Base-by-base conservation (phyloP, 352 stramenopile genomes). In the Globisporangium barbulae region DNA sequence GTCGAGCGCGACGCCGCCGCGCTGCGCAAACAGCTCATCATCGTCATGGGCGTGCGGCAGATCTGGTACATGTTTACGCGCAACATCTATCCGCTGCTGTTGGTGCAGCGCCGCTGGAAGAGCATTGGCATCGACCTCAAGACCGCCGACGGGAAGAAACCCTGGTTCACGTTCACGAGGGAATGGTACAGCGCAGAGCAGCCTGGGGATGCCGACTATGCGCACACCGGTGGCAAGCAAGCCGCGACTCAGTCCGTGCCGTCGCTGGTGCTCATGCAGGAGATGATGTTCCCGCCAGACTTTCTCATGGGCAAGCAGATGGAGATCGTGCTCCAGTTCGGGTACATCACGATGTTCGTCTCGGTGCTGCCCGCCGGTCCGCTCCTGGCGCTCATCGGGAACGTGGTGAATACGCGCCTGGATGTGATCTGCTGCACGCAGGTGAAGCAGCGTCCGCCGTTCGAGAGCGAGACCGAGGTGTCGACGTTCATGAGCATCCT, bases 341-440 rank as follows among this genome's bases (percentile, higher is more conserved):
- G 93, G 48, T 98, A 98, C 71, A 84, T 98, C 45, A 98, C 92
- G 37, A 88, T 98, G 73, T 98, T 98, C 72, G 90, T 96, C 2
- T 93, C 85, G 0, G 95, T 96, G 45, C 90, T 98, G 59, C 93
- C 93, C 0, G 65, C 93, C 17, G 95, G 88, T 22, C 87, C 93
- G 19, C 69, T 98, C 47, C 79, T 98, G 58, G 90, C 90, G 25
- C 75, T 96, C 48, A 48, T 94, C 30, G 91, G 83, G 53, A 97
- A 98, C 64, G 79, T 93, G 1, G 68, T 98, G 60, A 93, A 96
- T 56, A 92, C 90, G 58, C 81, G 92, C 39, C 70, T 96, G 7
- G 89, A 97, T 59, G 87, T 94, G 0, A 70, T 86, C 9, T 94
- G 91, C 67, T 84, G 89, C 52, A 82, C 83, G 9, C 78, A 93